A percentile compares a stretch with the other conserved stretches of the same genome.
These are phyloP conservation scores for Rhizopus stolonifer DNA, from an alignment of 371 early-diverging fungal genomes.

Conservation along the genomic window DNA sequence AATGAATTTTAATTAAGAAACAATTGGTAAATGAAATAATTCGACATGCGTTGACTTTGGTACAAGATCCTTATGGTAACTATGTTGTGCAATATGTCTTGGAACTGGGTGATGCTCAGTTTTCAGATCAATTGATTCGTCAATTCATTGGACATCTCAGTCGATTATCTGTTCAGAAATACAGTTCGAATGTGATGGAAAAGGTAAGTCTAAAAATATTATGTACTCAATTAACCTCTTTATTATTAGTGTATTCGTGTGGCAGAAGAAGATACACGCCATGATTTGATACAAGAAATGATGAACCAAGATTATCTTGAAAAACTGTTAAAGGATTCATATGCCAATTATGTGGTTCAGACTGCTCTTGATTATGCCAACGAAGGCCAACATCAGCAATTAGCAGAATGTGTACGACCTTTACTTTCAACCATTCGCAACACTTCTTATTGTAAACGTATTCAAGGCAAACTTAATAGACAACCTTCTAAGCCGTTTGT, in stretches of 20 bases:
- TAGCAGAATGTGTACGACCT: conserved; percentile 78
- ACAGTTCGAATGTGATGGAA: conserved; percentile 92
- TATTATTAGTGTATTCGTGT: conserved; percentile 73
- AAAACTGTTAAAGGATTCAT: conserved; percentile 80
- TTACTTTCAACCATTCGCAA: conserved; percentile 78
- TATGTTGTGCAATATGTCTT: conserved; percentile 98
- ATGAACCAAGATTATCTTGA: conserved; percentile 67
- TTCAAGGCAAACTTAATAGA: conserved; percentile 75
- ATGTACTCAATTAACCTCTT: not conserved
- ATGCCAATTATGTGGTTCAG: conserved; percentile 93
- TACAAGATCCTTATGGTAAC: conserved; percentile 96
- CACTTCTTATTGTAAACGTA: conserved; percentile 87
- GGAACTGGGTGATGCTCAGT: conserved; percentile 72
- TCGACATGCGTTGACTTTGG: conserved; percentile 72
- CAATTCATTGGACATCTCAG: conserved; percentile 77
- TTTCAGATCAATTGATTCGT: conserved; percentile 72
- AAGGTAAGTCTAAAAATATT: conserved; percentile 51
- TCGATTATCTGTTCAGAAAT: conserved; percentile 83
- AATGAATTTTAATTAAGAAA: conserved; percentile 18
- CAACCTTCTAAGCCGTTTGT: conserved; percentile 29
- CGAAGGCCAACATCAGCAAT: conserved; percentile 61
- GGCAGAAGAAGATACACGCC: conserved; percentile 69
- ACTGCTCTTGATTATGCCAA: conserved; percentile 87
- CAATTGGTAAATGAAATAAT: conserved; percentile 81
- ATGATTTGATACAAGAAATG: conserved; percentile 73